Evolutionary conservation across 225 moss, liverwort and hornwort genomes (phyloP), one percentile per base, ranked within the genome.

Genomic region (Bryoerythrophyllum caledonicum): DNA sequence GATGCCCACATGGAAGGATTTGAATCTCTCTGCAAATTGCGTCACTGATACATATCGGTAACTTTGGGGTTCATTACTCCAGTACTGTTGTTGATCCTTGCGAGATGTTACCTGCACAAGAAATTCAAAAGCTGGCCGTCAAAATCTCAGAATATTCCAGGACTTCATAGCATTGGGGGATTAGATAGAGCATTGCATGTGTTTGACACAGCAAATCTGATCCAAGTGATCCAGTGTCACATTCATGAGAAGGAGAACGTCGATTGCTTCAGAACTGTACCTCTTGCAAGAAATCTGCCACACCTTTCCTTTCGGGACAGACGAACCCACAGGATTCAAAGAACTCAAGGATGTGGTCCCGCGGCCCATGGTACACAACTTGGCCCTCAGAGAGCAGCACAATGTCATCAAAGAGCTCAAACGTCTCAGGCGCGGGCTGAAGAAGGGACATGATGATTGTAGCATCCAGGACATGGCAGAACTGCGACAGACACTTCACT

Each of bases 241-340:
- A 8, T 53, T 15, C 15, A 8, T 8, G 7, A 23, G 14, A 34
- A 35, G 20, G 14, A 4, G 4, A 52, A 32, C 6, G n/a, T 23
- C 7, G 49, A 20, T 19, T 10, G 5, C 11, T 28, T 20, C 19
- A 19, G 12, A 17, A 37, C 11, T 71, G 27, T 28, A 89, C 90
- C 88, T 96, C 94, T 78, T 96, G 96, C 76, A 96, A 67, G 20
- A 96, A 96, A 76, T 96, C 96, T 41, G 90, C 94, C 34, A 88
- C 82, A 1, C 96, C 96, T 86, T 96, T 96, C 56, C 96, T 89
- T 3, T 94, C 96, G 0, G 94, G 96, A 38, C 96, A 92, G 28
- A 81, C 76, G 78, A 92, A 96, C 6, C 94, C 96, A 56, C 89
- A 92, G 4, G 83, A 74, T 52, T 88, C 86, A 19, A 96, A 96